Base-by-base conservation (phyloP, 345 rosid genomes). In the Iberis pinnata region DNA sequence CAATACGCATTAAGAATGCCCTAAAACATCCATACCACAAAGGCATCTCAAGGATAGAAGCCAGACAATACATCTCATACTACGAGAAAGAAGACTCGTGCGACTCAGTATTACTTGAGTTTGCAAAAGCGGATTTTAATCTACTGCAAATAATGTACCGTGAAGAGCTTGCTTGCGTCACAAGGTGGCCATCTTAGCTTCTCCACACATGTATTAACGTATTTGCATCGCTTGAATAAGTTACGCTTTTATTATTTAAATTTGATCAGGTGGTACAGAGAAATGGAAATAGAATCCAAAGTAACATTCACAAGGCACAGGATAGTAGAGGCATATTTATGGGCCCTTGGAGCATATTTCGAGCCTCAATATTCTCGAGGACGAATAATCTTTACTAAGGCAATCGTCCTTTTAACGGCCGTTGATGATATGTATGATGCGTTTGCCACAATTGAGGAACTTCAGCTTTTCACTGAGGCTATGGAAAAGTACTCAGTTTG, bases 371-470 rank as follows among this genome's bases (percentile, higher is more conserved):
- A 53, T 31, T 62, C 67, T 40, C 53, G n/a, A 18, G 67, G 39
- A 52, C 53, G 67, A 53, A 15, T 62, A 35, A 25, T 1, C 52
- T 0, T 3, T 11, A 25, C 67, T 42, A 53, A 1, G 3, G 29
- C 59, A 22, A 4, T 62, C 35, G 24, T 24, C 38, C 6, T 62
- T 24, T 37, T 44, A n/a, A 53, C 68, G 26, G 16, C 25, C 0
- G 20, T 63, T 37, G 68, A 63, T 53, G 68, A 63, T 53, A 63
- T 19, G 43, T 63, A 63, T 14, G 68, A 63, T 35, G 54, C 68
- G 0, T 63, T 25, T 53, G 68, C 48, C 10, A 53, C 54, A 9
- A 3, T 7, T 32, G 47, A 53, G 32, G 67, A 63, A 18, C 67
- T 63, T 63, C 47, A 53, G 22, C 19, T 45, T 44, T 53, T 63